These are phyloP conservation scores for Kingdonia uniflora DNA, from an alignment of 164 flowering plant species.

Conservation along the genomic window DNA sequence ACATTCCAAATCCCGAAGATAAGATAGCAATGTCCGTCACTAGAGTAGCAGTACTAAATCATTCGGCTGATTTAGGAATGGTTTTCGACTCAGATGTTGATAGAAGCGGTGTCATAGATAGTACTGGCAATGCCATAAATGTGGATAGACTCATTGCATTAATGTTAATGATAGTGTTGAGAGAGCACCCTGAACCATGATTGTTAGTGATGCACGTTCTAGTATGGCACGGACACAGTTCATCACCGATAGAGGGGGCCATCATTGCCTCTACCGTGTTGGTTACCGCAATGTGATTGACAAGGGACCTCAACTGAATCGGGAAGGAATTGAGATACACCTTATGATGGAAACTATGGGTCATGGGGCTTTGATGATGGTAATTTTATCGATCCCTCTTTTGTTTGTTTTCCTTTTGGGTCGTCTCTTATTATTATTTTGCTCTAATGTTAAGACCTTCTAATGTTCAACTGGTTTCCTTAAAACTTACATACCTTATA, in stretches of 20 bases:
- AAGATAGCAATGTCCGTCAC: slow-evolving; percentile 83
- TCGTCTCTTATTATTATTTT: no score
- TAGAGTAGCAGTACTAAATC: slow-evolving; percentile 49
- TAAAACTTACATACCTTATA: no score
- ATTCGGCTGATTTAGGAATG: slow-evolving; percentile 69
- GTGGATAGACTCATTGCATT: slow-evolving; percentile 86
- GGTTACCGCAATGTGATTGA: slow-evolving; percentile 91
- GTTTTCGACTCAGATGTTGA: slow-evolving; percentile 94
- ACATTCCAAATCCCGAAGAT: slow-evolving; percentile 95
- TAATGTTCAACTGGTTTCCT: no score
- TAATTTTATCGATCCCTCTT: no score
- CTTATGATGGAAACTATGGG: slow-evolving; percentile 97
- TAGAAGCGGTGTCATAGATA: slow-evolving; percentile 88
- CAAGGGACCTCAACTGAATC: slow-evolving; percentile 72
- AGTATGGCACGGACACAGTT: slow-evolving; percentile 62
- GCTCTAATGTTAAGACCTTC: no score
- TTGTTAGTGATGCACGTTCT: slow-evolving; percentile 89
- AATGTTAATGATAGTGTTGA: slow-evolving; percentile 74
- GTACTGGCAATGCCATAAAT: slow-evolving; percentile 63
- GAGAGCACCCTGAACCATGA: slow-evolving; percentile 72
- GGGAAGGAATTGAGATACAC: slow-evolving; percentile 72
- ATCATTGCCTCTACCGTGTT: slow-evolving; percentile 79
- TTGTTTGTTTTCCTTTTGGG: no score
- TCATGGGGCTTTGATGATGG: slow-evolving; percentile 96
- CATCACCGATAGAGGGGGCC: slow-evolving; percentile 61